Evolutionary conservation across 352 stramenopile genomes (phyloP).

Genomic region (Salisapilia sapeloensis): DNA sequence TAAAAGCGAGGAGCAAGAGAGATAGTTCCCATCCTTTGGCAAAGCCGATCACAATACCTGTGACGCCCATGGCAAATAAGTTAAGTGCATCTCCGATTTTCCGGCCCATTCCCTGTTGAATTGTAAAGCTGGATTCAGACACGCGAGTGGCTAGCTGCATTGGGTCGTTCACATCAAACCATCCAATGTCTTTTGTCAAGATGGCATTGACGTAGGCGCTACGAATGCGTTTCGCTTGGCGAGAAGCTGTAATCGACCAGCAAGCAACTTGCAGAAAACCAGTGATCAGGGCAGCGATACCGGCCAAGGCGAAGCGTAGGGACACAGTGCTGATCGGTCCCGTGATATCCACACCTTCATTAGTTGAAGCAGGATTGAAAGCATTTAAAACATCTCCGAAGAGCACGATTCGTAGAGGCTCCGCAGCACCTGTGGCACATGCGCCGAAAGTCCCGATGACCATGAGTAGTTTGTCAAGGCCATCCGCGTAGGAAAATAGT

Average conservation of each 20-base stretch:
- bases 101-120: constrained; percentile 44
- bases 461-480: constrained; percentile 37
- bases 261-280: constrained; percentile 25
- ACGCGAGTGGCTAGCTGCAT: constrained; percentile 21
- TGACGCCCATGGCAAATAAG: constrained; percentile 42
- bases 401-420: constrained; percentile 55
- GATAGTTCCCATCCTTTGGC: constrained; percentile 47
- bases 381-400: constrained; percentile 56
- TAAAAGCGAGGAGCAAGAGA: constrained; percentile 41
- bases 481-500: constrained; percentile 41
- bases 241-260: constrained; percentile 40
- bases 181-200: constrained; percentile 42
- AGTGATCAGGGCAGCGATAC: constrained; percentile 6
- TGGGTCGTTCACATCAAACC: constrained; percentile 49
- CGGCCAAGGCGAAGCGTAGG: constrained; percentile 16
- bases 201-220: constrained; percentile 33
- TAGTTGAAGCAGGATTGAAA: constrained; percentile 22
- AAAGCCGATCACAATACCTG: constrained; percentile 42
- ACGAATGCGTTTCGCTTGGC: constrained; percentile 39
- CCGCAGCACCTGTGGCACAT: constrained; percentile 18
- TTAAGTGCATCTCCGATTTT: constrained; percentile 37
- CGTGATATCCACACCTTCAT: not conserved
- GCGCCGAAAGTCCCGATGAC: constrained; percentile 19
- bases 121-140: constrained; percentile 15
- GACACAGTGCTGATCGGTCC: constrained; percentile 12